phyloP scores from a whole-genome alignment of 805 yeast species.

The Metschnikowia dekortorum region DNA sequence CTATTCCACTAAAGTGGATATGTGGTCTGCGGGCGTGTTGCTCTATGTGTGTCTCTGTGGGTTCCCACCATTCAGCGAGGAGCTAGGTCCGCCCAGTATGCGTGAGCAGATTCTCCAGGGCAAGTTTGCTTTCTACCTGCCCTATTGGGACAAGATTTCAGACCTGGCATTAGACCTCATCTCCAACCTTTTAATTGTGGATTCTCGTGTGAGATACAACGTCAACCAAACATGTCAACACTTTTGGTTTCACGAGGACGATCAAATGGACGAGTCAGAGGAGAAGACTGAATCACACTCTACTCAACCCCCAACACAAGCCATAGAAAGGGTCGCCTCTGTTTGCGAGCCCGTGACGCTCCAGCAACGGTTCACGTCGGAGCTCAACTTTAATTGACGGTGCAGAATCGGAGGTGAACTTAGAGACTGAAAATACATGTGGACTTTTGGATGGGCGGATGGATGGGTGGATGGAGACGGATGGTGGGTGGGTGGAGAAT shows the following conservation, averaged over 20 bases:
- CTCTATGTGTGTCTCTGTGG: conserved; percentile 78
- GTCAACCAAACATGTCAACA: conserved; percentile 38
- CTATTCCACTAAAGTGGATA: conserved; percentile 68
- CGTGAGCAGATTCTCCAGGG: conserved; percentile 68
- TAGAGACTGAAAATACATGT: no score
- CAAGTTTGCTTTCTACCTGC: conserved; percentile 68
- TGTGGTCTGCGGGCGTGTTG: conserved; percentile 81
- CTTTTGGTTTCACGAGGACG: conserved; percentile 38
- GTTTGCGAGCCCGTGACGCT: conserved; percentile 14
- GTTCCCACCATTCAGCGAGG: conserved; percentile 82
- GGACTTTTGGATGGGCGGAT: no score
- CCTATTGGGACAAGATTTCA: conserved; percentile 70
- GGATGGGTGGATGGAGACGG: no score
- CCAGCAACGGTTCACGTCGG: conserved; percentile 15
- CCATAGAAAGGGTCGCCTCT: conserved; percentile 2
- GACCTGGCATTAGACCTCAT: conserved; percentile 66
- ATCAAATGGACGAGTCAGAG: background rate
- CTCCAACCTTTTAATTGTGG: conserved; percentile 53
- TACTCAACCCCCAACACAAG: background rate
- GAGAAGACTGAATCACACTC: background rate
- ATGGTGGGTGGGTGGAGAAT: no score
- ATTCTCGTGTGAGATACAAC: conserved; percentile 42
- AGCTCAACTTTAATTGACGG: conserved; percentile 5
- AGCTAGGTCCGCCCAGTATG: conserved; percentile 74
- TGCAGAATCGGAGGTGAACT: no score